phyloP scores from a whole-genome alignment of 371 early-diverging fungal species.

The Lichtheimia hyalospora region DNA sequence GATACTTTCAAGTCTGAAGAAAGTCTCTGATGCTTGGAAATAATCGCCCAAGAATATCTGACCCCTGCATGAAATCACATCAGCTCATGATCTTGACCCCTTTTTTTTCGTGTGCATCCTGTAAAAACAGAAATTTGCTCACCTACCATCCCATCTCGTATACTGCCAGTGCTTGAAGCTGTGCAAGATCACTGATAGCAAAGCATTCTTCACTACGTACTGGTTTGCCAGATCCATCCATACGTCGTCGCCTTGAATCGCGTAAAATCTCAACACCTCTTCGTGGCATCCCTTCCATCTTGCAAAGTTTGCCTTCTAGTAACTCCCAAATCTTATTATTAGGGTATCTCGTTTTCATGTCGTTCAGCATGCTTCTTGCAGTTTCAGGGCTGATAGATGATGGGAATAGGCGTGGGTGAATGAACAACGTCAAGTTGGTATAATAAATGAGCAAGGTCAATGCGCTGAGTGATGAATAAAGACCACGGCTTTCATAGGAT shows the following conservation, averaged over 20 bases:
- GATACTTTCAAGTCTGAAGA: conserved; percentile 49
- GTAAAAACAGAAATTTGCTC: not conserved
- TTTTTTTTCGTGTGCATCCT: not conserved
- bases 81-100: not conserved
- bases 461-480: conserved; percentile 43
- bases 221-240: not conserved
- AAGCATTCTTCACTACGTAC: conserved; percentile 2
- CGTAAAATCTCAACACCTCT: conserved; percentile 42
- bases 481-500: conserved; percentile 35
- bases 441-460: conserved; percentile 43
- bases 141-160: conserved; percentile 54
- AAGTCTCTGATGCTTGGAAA: conserved; percentile 50
- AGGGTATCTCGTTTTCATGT: conserved; percentile 38
- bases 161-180: conserved; percentile 43
- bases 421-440: conserved; percentile 47
- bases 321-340: conserved; percentile 46
- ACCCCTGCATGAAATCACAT: conserved; percentile 27
- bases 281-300: conserved; percentile 46
- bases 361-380: conserved; percentile 31
- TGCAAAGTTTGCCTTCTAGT: conserved; percentile 45
- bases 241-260: conserved; percentile 35
- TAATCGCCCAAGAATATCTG: conserved; percentile 53
- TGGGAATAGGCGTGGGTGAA: conserved; percentile 44
- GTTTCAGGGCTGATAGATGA: conserved; percentile 33
- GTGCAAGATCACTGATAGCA: conserved; percentile 30